Evolutionary conservation across 2,329 filamentous ascomycete species (phyloP).

Genomic region (Fusarium neocosmosporiellum): DNA sequence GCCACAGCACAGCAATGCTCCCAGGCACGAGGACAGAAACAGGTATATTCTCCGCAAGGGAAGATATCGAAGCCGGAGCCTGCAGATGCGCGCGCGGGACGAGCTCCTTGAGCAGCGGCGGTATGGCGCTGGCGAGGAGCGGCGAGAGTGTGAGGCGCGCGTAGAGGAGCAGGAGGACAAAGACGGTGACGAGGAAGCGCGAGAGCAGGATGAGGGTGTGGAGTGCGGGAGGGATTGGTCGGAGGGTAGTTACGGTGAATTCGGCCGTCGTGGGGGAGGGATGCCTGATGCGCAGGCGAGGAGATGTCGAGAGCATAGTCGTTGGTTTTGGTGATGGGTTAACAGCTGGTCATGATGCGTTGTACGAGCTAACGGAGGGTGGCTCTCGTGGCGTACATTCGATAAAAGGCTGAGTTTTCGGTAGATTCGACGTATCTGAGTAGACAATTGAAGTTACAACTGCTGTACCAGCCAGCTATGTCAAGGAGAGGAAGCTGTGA

Average conservation of each 20-base stretch:
- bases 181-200: conserved; percentile 55
- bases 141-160: conserved; percentile 56
- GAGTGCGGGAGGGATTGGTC: conserved; percentile 61
- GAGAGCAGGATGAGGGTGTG: conserved; percentile 56
- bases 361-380: not conserved
- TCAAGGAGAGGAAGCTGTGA: not conserved
- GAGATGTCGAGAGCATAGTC: conserved; percentile 70
- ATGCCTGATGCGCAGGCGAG: conserved; percentile 71
- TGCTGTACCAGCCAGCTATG: not conserved
- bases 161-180: conserved; percentile 61
- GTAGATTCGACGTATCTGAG: not conserved
- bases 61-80: conserved; percentile 47
- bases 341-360: conserved; percentile 13
- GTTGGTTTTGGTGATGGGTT: not conserved
- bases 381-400: not conserved
- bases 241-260: conserved; percentile 89
- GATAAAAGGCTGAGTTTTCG: not conserved
- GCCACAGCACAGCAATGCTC: conserved; percentile 53
- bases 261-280: conserved; percentile 91
- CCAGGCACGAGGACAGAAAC: conserved; percentile 54
- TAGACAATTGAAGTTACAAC: not conserved
- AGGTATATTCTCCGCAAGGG: conserved; percentile 51
- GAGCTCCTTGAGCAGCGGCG: conserved; percentile 17
- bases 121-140: conserved; percentile 36
- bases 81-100: conserved; percentile 41